Base-by-base conservation (phyloP, 768 basidiomycete genomes). In the Boletus edulis region DNA sequence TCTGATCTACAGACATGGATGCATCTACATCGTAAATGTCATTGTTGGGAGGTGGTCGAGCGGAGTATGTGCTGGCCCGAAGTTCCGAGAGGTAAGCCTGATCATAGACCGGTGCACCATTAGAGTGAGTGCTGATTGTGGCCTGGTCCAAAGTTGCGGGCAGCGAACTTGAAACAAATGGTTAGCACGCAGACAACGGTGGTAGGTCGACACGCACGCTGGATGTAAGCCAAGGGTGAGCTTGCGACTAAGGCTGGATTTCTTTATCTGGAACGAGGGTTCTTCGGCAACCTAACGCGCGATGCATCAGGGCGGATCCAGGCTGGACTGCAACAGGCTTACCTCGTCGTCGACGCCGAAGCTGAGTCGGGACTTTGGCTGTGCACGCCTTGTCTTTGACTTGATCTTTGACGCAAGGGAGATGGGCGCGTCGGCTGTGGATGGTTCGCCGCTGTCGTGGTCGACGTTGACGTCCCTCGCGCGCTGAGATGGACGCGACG, bases 251-350 rank as follows among this genome's bases (percentile, higher is more conserved):
- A 93, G 74, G 50, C 69, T 86, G 3, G 89, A 91, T 72, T 91
- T 94, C 68, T 91, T 93, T 17, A 93, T 74, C 74, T 88, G 78
- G 67, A 94, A 92, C 0, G 79, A 75, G 54, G 90, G 85, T 9
- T 78, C 82, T 38, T 78, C 79, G 12, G 75, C 78, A 62, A 80
- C 80, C 84, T 89, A 43, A 49, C 27, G 41, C 41, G 9, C 44
- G 38, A 70, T 77, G 61, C 74, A 73, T 57, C 67, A 62, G 27
- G 39, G 8, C 15, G 52, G 55, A 35, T 42, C 7, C 20, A 2
- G 34, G 38, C 4, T 37, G 40, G 60, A 48, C 57, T 55, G 57
- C 51, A 57, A 44, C 54, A 67, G 56, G 65, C 74, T 44, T 59
- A 88, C 87, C 78, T 87, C 88, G 52, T 81, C 81, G 12, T 76